These are phyloP conservation scores for Suhomyces sp. DNA, from an alignment of 805 yeast genomes.

Conservation along the genomic window DNA sequence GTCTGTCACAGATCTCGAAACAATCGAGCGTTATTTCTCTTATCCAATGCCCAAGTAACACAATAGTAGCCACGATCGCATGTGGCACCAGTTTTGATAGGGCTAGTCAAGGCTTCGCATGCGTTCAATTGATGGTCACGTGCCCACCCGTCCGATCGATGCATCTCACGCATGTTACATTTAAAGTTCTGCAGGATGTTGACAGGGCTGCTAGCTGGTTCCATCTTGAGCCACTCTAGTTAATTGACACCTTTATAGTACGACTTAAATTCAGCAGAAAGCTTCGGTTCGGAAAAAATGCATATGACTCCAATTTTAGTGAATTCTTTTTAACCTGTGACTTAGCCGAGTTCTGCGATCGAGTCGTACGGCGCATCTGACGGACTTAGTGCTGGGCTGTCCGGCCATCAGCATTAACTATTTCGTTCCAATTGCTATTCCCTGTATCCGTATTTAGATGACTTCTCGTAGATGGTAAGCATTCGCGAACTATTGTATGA, in stretches of 20 bases:
- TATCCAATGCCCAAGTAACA: background rate
- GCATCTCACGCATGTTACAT: background rate
- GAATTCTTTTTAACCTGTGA: background rate
- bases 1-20: background rate
- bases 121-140: background rate
- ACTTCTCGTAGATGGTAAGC: background rate
- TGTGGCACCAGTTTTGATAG: background rate
- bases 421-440: background rate
- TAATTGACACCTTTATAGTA: background rate
- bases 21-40: background rate
- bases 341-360: background rate
- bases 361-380: background rate
- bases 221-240: background rate
- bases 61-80: background rate
- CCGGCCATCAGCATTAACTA: background rate
- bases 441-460: background rate
- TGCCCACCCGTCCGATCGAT: background rate
- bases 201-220: background rate
- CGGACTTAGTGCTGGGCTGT: background rate
- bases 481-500: background rate
- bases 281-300: background rate
- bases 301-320: background rate
- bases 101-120: background rate
- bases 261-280: background rate
- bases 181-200: background rate